A percentile compares a stretch with the other conserved stretches of the same genome.
phyloP scores from a whole-genome alignment of 352 stramenopile genomes.

The Phytopythium sindhum region DNA sequence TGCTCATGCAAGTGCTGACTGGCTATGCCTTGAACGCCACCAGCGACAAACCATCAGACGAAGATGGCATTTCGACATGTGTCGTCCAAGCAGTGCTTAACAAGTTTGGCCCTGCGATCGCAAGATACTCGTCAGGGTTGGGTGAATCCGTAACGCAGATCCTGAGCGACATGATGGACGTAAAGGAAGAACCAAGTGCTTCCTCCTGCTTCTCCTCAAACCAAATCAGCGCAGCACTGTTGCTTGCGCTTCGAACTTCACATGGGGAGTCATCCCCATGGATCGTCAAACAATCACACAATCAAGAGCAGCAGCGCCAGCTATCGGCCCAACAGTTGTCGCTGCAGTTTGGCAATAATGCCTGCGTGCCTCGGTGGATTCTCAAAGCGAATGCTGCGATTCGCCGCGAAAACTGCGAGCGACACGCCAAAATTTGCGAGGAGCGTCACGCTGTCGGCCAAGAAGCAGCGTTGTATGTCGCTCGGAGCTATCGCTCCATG shows the following conservation, averaged over 20 bases:
- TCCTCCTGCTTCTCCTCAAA: conserved; percentile 12
- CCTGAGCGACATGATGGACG: neutral
- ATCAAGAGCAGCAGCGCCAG: neutral
- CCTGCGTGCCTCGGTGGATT: conserved; percentile 50
- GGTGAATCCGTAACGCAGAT: conserved; percentile 33
- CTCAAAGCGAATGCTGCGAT: conserved; percentile 52
- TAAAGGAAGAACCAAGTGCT: neutral
- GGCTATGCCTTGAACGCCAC: conserved; percentile 26
- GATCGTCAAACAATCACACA: too few relatives aligned
- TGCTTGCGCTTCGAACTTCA: conserved; percentile 35
- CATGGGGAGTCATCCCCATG: neutral
- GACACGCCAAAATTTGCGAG: conserved; percentile 35
- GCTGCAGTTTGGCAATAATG: conserved; percentile 4
- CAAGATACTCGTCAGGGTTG: conserved; percentile 8
- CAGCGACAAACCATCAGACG: neutral
- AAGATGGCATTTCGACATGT: neutral
- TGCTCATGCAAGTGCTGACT: conserved; percentile 69
- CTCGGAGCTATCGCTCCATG: conserved; percentile 37
- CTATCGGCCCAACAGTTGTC: neutral
- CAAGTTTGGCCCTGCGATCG: neutral
- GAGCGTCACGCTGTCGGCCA: conserved; percentile 26
- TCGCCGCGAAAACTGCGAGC: conserved; percentile 53
- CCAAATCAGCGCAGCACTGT: conserved; percentile 50
- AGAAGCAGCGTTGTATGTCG: conserved; percentile 45
- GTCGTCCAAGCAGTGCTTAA: neutral